Evolutionary conservation across 2,329 filamentous ascomycete species (phyloP), one percentile per base, ranked within the genome.

Genomic region (Parastagonospora avenae): DNA sequence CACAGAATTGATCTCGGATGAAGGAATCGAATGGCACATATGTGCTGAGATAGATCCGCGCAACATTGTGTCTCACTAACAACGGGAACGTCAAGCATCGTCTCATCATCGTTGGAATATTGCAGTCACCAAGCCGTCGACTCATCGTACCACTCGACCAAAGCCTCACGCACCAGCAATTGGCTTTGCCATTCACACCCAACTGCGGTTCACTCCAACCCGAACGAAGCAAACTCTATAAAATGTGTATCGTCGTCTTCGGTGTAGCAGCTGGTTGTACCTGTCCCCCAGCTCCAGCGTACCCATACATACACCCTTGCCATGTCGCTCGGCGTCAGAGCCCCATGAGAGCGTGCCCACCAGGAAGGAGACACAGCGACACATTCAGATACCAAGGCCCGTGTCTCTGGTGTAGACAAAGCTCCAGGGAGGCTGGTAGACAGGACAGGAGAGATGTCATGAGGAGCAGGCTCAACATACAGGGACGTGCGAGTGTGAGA

Each of bases 201-300:
- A 9, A n/a, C 29, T 8, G 40, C 35, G 35, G 8, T 7, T 35
- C 28, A 19, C 19, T 41, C 6, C 12, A 14, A 14, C 35, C 10
- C 33, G 16, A 42, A 27, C 16, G 28, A 37, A 27, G 38, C 33
- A 37, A 42, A 33, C 19, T 11, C 30, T 14, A 8, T 29, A 8
- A 37, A 29, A 71, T 70, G 68, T 71, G 67, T 46, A 32, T 45
- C 27, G 54, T 67, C 28, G 32, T 62, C 38, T 71, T 66, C 55
- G 31, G 43, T n/a, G 35, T 41, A 11, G 19, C 19, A 24, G 38
- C 43, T 11, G 47, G 39, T 8, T 71, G 68, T 48, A 52, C 54
- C n/a, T 71, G 68, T 29, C 63, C 67, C 1, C 61, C 66, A 0
- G 31, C 35, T 8, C 65, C 64, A 2, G 39, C 41, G 10, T 49